Base-by-base conservation (phyloP, 2,329 filamentous ascomycete genomes). In the Pyricularia grisea region DNA sequence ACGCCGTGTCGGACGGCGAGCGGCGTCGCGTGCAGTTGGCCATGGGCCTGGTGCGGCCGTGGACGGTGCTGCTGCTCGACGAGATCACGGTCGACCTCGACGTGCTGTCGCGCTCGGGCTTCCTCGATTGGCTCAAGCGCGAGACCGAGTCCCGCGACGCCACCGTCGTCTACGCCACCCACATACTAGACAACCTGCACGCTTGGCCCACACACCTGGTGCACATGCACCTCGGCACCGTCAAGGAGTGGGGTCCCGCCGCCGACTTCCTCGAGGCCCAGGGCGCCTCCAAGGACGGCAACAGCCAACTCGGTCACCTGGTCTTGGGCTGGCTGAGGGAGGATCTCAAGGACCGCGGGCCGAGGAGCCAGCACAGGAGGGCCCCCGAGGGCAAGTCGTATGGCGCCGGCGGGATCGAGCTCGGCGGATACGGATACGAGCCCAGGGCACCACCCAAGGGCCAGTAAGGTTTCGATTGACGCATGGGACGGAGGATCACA, bases 21-120 rank as follows among this genome's bases (percentile, higher is more conserved):
- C 83, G 95, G 20, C 85, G 95, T 20, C 86, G 95, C 23, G 95
- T 99, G 6, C 95, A 99, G 82, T 85, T 99, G 9, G 94, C 94
- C 71, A 99, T 99, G 95, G 95, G 95, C 0, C 83, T 99, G 10
- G 80, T 99, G 64, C 85, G 94, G 3, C 95, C 95, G 0, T 99
- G 95, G 95, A 89, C 88, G 12, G 90, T 99, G 3, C 82, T 99
- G 31, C 83, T 99, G 68, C 85, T 99, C 60, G 95, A 99, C 77
- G 94, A 98, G 79, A 97, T 98, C 78, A 99, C 95, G 0, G 95
- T 99, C 10, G 95, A 99, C 78, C 83, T 99, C 71, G 95, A 99
- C 79, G 85, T 99, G 70, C 85, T 97, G 70, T 92, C 88, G 69
- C 87, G 95, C 20, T 89, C 89, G 74, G 90, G 94, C 77, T 99